Percentiles rank a stretch among this genome's conserved stretches.
phyloP scores from a whole-genome alignment of 768 basidiomycete species.

The Suillus paluster region DNA sequence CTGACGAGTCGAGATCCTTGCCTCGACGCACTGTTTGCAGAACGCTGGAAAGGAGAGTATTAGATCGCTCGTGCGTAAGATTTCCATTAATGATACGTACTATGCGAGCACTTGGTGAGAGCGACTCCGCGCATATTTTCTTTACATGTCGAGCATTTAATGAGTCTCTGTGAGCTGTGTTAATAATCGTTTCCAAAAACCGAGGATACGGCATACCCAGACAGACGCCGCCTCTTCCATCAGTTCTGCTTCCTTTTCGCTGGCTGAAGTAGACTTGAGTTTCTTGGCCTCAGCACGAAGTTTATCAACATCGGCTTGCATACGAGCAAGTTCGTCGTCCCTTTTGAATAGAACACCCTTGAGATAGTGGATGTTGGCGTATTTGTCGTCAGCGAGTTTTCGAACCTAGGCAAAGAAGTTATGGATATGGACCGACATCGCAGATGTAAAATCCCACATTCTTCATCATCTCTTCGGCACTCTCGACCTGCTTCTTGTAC shows the following conservation, averaged over 20 bases:
- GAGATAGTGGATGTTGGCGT: conserved; percentile 26
- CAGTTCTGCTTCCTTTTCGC: conserved; percentile 39
- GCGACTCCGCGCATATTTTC: conserved; percentile 77
- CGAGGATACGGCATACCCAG: conserved; percentile 48
- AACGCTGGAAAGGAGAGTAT: conserved; percentile 58
- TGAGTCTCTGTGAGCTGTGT: conserved; percentile 58
- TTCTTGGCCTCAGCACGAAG: conserved; percentile 51
- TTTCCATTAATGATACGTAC: conserved; percentile 49
- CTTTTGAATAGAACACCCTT: conserved; percentile 22
- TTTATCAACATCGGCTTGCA: conserved; percentile 57
- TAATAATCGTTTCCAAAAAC: not conserved
- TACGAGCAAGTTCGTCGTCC: conserved; percentile 53
- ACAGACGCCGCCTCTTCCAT: conserved; percentile 58
- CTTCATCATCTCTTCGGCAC: conserved; percentile 44
- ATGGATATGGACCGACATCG: not conserved
- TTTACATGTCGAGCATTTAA: conserved; percentile 90
- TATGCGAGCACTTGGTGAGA: conserved; percentile 90
- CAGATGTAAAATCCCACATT: conserved; percentile 25
- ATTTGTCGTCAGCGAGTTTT: conserved; percentile 36
- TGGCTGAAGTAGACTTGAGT: conserved; percentile 34
- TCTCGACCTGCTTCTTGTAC: conserved; percentile 44
- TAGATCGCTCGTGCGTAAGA: no score
- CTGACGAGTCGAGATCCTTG: conserved; percentile 87
- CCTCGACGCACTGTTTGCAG: conserved; percentile 83
- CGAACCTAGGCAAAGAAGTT: conserved; percentile 30